Conservation (phyloP, 176 grass and related monocot species). For the Oryza nivara region DNA sequence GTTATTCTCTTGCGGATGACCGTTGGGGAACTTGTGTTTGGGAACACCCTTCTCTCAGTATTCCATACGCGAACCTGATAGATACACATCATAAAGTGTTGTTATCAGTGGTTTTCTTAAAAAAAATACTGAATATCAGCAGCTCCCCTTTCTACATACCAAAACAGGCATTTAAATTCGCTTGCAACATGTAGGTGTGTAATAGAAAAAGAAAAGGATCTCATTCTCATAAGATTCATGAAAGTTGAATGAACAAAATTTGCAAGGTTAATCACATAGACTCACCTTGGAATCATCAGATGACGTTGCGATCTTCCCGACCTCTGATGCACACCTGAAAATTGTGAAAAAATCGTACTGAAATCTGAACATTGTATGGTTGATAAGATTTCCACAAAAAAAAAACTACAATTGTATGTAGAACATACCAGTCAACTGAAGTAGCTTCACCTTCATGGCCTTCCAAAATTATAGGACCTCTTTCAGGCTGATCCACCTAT, state of each 20-base stretch:
- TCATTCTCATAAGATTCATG: background rate
- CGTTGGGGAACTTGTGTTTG: constrained; percentile 60
- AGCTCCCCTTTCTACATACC: background rate
- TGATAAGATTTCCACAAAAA: background rate
- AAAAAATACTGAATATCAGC: background rate
- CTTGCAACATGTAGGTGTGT: background rate
- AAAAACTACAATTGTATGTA: background rate
- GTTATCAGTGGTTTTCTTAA: background rate
- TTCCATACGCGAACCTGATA: constrained; percentile 87
- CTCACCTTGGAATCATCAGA: constrained; percentile 86
- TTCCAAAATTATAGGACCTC: constrained; percentile 52
- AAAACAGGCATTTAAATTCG: background rate
- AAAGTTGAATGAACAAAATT: background rate
- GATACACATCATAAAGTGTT: constrained; percentile 37
- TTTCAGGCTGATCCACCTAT: constrained; percentile 77
- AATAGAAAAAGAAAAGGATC: background rate
- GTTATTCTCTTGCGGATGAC: constrained; percentile 75
- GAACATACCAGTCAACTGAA: constrained; percentile 79
- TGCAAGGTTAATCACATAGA: constrained; percentile 6
- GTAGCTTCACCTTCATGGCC: constrained; percentile 90
- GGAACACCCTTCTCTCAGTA: constrained; percentile 57
- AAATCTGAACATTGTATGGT: constrained; percentile 24
- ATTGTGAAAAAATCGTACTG: constrained; percentile 29
- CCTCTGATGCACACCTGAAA: constrained; percentile 77
- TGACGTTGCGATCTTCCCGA: constrained; percentile 84